Conservation (phyloP, 78 protist genomes). For the Cavenderia fasciculata region DNA sequence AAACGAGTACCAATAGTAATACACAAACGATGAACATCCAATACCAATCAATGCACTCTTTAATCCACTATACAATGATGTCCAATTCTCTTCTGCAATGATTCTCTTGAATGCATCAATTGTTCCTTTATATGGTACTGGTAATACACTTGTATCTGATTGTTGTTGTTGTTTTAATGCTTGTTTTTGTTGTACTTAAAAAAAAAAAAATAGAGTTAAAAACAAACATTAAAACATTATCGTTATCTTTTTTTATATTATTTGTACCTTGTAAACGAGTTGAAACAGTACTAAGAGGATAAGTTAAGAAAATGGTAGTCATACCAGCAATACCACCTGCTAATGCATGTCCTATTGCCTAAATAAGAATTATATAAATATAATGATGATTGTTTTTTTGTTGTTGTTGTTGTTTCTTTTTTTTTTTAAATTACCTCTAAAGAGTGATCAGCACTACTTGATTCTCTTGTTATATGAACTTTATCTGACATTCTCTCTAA, state of each 20-base stretch:
- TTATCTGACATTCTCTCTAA: conserved; percentile 31
- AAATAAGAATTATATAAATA: neutral
- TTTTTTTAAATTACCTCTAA: neutral
- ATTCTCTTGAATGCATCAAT: conserved; percentile 73
- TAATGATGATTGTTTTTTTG: neutral
- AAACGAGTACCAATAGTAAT: conserved; percentile 75
- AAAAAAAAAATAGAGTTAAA: neutral
- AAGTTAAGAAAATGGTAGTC: conserved; percentile 68
- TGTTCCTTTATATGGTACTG: conserved; percentile 57
- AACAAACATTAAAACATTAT: neutral
- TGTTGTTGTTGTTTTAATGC: conserved; percentile 50
- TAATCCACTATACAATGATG: conserved; percentile 71
- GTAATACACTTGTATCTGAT: neutral
- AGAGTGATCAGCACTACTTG: conserved; percentile 23
- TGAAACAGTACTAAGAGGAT: conserved; percentile 61
- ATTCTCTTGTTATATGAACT: conserved; percentile 38
- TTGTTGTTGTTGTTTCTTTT: too few relatives aligned
- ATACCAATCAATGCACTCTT: conserved; percentile 50
- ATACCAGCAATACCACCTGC: conserved; percentile 83
- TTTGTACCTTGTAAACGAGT: conserved; percentile 58
- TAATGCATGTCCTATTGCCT: conserved; percentile 76
- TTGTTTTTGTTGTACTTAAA: conserved; percentile 29
- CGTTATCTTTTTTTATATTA: neutral
- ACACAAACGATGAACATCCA: conserved; percentile 66
- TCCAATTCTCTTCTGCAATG: conserved; percentile 51